Percentiles rank a stretch among this genome's conserved stretches.
Evolutionary conservation across 129 eudicot species (phyloP).

Genomic region (Artemisia annua): DNA sequence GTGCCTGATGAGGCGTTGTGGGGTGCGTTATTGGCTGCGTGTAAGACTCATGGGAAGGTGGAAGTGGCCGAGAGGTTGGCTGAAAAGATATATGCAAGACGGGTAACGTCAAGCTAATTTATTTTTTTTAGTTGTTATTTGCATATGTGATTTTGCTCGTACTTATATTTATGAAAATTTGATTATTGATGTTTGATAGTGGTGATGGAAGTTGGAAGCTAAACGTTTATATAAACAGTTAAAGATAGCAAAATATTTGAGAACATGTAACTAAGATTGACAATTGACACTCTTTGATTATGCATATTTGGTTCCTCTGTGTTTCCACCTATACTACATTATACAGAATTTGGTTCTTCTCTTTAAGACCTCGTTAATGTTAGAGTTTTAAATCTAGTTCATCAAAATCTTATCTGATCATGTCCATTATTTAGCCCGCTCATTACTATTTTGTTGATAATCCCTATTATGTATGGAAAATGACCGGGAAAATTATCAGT

Average conservation of each 20-base stretch:
- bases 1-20: constrained; percentile 46
- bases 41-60: constrained; percentile 48
- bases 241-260: no score
- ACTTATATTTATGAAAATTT: neutral
- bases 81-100: constrained; percentile 40
- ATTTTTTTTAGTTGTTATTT: neutral
- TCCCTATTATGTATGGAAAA: no score
- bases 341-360: no score
- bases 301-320: neutral
- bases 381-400: no score
- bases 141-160: no score
- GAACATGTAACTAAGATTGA: neutral
- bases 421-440: no score
- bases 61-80: constrained; percentile 52
- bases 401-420: no score
- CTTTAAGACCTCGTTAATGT: no score
- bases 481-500: no score
- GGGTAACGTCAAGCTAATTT: neutral
- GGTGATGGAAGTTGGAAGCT: neutral
- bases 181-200: neutral
- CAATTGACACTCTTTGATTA: neutral
- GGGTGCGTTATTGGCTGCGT: constrained; percentile 51
- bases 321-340: neutral
- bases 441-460: no score
- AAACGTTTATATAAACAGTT: neutral